Evolutionary conservation across 2,329 filamentous ascomycete species (phyloP), one percentile per base, ranked within the genome.

Genomic region (Aspergillus floridensis): DNA sequence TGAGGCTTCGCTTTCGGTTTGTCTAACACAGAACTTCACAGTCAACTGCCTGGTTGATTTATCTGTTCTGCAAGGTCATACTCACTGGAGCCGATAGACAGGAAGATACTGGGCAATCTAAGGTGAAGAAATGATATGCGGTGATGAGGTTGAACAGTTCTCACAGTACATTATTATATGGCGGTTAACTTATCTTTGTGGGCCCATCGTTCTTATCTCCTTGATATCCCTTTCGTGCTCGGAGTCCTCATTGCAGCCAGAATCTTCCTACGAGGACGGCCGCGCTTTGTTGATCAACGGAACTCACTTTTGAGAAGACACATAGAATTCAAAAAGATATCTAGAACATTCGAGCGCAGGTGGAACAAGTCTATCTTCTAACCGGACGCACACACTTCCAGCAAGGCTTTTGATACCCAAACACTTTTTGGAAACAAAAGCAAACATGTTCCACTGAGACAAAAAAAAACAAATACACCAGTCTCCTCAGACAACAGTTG

Each of bases 401-500:
- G 16, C 6, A 44, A 44, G 38, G 38, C 38, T 44, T 44, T 44
- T 44, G 29, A 26, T 46, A 21, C 49, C 26, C 49, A 14, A 49
- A 57, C 49, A 51, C 60, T 19, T 44, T 44, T 19, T 12, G 38
- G 54, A 60, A 63, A 60, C 58, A 57, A 60, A 61, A 61, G 49
- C 53, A 58, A 49, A 26, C 50, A 32, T 56, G 56, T 38, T 49
- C 52, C 56, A 58, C 53, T 49, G 35, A 50, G 26, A 10, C 2
- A 29, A 22, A 29, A 52, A 24, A 48, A 53, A 53, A 38, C 35
- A 16, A 41, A 8, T 44, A 44, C 38, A 44, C 38, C 38, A 44
- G 72, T 67, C 68, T 71, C 68, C 70, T 70, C 68, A 72, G 73
- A 75, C 74, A 76, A 74, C 72, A 76, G 73, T 71, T 74, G 71